Evolutionary conservation across 768 basidiomycete genomes (phyloP), one percentile per base, ranked within the genome.

Genomic region (Lyophyllum atratum): DNA sequence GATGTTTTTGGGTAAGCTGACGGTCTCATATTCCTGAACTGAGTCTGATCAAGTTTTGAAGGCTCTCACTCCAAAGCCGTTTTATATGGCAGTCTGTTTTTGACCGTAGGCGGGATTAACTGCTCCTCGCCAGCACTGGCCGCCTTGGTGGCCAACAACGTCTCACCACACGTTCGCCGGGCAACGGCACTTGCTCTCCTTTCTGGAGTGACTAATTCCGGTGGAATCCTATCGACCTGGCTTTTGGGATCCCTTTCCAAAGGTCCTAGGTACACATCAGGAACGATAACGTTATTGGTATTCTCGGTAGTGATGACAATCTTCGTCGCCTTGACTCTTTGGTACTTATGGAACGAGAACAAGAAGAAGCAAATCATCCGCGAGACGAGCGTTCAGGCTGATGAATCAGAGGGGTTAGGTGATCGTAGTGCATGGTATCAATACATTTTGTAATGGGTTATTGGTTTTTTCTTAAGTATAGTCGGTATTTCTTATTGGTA

Each of bases 181-280:
- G 79, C 76, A 19, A 75, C 79, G 0, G 60, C 71, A n/a, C 40
- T 79, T 31, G 77, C 75, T n/a, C 56, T 74, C 8, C 67, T 67
- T 2, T 70, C 72, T 34, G 70, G 72, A 47, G 63, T 72, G 58
- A 73, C 71, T 14, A 77, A 75, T 50, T 37, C 66, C 5, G 76
- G 76, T 48, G 76, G 73, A 10, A 75, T 80, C 37, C 70, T 79
- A 42, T 66, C 74, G 3, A 80, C 76, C 4, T 80, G 78, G 77
- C 69, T 75, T 21, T 65, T 78, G 44, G 75, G 74, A 15, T 60
- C 68, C 11, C 57, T 76, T 48, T 74, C 74, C 17, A 64, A 69
- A 5, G 65, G 70, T 2, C 78, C 77, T 33, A 57, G 70, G 15
- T 79, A 76, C 59, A 71, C 65, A 1, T 68, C 62, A 39, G 78